phyloP scores from a whole-genome alignment of 345 rosid species.

The Eucalyptus cladocalyx region DNA sequence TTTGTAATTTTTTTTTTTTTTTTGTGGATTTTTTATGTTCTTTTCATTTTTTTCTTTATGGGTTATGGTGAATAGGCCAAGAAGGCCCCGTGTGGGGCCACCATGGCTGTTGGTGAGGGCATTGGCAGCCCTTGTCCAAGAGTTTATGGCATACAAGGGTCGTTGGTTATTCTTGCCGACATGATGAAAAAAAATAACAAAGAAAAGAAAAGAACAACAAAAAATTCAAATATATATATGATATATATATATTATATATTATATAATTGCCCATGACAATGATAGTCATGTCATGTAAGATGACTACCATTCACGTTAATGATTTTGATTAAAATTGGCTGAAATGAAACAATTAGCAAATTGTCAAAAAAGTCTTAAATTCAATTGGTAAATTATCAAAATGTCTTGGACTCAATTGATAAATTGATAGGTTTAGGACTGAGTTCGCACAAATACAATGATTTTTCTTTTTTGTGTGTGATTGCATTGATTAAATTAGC shows the following conservation, averaged over 20 bases:
- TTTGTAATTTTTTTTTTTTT: not conserved
- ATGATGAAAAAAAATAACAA: too few species aligned
- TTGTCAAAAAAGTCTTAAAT: too few species aligned
- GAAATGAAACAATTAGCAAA: not conserved
- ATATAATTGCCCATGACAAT: rapidly evolving
- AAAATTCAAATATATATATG: too few species aligned
- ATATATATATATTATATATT: not conserved
- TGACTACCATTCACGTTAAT: rapidly evolving
- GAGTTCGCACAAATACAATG: rapidly evolving
- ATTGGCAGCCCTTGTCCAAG: too few species aligned
- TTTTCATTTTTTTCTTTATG: rapidly evolving
- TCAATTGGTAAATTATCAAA: not conserved
- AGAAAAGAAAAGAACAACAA: not conserved
- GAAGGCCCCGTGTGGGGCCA: rapidly evolving
- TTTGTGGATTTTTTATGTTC: not conserved
- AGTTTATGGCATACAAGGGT: too few species aligned
- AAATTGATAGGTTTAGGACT: rapidly evolving
- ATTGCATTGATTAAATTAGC: not conserved
- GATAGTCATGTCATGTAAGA: rapidly evolving
- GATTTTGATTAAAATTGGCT: not conserved
- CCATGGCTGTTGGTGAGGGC: too few species aligned
- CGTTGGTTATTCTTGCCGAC: not conserved
- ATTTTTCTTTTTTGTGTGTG: not conserved
- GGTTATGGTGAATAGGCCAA: too few species aligned
- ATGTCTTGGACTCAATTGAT: not conserved